Evolutionary conservation across 169 alveolate genomes (phyloP), one percentile per base, ranked within the genome.

Genomic region (Plasmodium falciparum): DNA sequence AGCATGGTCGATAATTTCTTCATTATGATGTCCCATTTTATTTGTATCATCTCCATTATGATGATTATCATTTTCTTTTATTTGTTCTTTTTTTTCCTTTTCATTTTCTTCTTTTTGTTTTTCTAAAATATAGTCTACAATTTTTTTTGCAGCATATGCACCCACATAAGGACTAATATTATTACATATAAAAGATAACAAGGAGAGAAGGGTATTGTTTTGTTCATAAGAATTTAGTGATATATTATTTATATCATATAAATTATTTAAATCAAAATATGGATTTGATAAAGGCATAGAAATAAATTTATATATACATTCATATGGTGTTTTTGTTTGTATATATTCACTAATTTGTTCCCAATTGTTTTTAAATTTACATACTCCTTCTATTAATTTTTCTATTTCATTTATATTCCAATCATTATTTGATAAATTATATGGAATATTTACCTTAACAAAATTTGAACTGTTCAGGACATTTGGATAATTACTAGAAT

Each of bases 251-350:
- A 78, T 66, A 12, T 78, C 67, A 15, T 65, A 24, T 5, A 67
- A 22, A 33, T 78, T 78, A 47, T 83, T 85, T n/a, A 83, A 11
- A 58, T 83, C 91, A 15, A 83, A 83, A 70, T 70, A 83, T 0
- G 91, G 91, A 15, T 70, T 71, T 24, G 91, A 83, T 15, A 83
- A 39, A 11, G 91, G 91, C 91, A 83, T 83, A 20, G 91, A 70
- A 12, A 73, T 58, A 45, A 83, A 83, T 58, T 83, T 83, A 63
- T 67, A 83, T 11, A 83, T 70, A 58, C 91, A 83, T 5, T 83
- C 91, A 54, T 83, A 71, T 22, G 86, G 66, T 69, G 74, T 83
- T 83, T 58, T 83, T 3, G 86, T 70, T 56, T 62, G 52, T 13
- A 83, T 26, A 26, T 7, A 58, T 47, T 83, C 24, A 13, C 91